Evolutionary conservation across 2,329 filamentous ascomycete genomes (phyloP), one percentile per base, ranked within the genome.

Genomic region (Raffaelea ambrosiae): DNA sequence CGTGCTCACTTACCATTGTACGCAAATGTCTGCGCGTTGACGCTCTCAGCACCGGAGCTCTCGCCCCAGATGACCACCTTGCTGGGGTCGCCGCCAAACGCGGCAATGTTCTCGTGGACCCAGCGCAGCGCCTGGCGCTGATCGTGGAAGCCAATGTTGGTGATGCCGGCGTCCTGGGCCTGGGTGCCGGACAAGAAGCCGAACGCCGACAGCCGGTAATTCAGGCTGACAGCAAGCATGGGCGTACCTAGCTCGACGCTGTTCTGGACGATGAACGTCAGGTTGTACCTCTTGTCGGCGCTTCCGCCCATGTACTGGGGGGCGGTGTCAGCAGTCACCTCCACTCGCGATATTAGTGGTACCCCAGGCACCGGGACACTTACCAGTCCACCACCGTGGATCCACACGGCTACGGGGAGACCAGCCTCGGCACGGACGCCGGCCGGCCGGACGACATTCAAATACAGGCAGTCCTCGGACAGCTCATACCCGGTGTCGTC

Each of bases 401-500:
- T 77, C 76, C 77, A 83, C 1, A 81, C 69, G 5, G 67, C 69
- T 4, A 83, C 74, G 0, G 79, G 79, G 2, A 63, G 52, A 1
- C 39, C 36, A 3, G 60, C 59, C 8, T 57, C 55, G 29, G 60
- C 52, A 9, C 65, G 58, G 4, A 70, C 63, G 5, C 72, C 70
- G 9, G 71, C 61, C 0, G 78, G 77, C 3, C 79, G 70, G 22
- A 84, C 65, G 8, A 84, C 69, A 54, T 83, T 84, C 51, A 84
- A 63, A 40, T 76, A 79, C 4, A 84, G 66, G 51, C 81, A 84
- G 55, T 82, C 74, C 55, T 83, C 80, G 11, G 66, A 57, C 29
- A 53, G 40, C 9, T 50, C 43, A 47, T 53, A 50, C 36, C 51
- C 49, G 10, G 40, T 40, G 52, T 60, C 54, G 31, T 62, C 59